Percentiles rank a stretch among this genome's conserved stretches.
Evolutionary conservation across 169 alveolate species (phyloP).

Genomic region (Plasmodium fragile): DNA sequence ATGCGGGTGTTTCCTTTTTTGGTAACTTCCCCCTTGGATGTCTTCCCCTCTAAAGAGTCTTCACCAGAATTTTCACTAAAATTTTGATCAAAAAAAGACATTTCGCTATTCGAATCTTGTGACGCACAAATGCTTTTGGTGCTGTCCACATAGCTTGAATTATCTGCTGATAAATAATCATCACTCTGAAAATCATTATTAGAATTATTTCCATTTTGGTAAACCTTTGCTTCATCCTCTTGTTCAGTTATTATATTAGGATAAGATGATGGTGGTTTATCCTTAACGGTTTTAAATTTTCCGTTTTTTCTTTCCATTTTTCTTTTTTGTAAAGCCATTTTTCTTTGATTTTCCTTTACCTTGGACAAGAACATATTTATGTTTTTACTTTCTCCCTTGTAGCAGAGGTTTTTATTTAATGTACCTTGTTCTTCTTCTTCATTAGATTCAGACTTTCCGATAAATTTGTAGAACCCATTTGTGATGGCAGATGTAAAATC

Average conservation of each 20-base stretch:
- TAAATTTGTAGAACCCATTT: constrained; percentile 77
- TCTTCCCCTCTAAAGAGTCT: neutral
- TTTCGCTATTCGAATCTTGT: constrained; percentile 63
- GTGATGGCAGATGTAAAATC: constrained; percentile 82
- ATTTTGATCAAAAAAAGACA: constrained; percentile 51
- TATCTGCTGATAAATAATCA: constrained; percentile 1
- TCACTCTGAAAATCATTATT: neutral
- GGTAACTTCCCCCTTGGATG: neutral
- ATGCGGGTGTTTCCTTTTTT: neutral
- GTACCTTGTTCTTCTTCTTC: constrained; percentile 75
- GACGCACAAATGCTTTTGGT: constrained; percentile 64
- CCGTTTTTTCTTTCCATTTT: constrained; percentile 24
- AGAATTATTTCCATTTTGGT: neutral
- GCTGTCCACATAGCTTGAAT: constrained; percentile 69
- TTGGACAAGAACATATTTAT: constrained; percentile 77
- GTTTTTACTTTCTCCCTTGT: constrained; percentile 76
- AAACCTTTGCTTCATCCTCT: neutral
- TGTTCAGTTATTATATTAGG: neutral
- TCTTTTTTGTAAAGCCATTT: constrained; percentile 65
- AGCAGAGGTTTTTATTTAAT: constrained; percentile 50
- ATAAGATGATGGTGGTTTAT: neutral
- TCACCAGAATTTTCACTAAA: constrained; percentile 42
- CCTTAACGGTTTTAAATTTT: neutral
- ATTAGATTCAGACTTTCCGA: constrained; percentile 76
- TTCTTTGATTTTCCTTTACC: constrained; percentile 77